These are phyloP conservation scores for Colletotrichum tabaci DNA, from an alignment of 2,329 filamentous ascomycete species.

Conservation along the genomic window DNA sequence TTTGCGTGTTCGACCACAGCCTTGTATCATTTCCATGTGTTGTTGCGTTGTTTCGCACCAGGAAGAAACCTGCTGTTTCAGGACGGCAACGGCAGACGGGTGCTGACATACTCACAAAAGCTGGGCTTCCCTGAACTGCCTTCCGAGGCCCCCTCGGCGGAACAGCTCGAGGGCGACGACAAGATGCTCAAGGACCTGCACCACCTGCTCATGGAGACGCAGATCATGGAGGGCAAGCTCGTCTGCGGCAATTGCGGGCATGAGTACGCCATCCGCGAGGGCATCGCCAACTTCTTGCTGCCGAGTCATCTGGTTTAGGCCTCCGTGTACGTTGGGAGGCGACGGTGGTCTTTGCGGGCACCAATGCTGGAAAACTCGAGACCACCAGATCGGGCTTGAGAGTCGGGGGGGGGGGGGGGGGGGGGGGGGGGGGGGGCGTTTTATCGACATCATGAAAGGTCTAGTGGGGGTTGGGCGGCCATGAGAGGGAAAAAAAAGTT, in stretches of 20 bases:
- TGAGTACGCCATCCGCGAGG: conserved; percentile 94
- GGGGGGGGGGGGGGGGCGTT: too few relatives aligned
- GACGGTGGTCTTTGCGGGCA: neutral
- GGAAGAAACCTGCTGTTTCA: neutral
- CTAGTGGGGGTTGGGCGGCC: conserved; percentile 25
- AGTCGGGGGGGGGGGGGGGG: neutral
- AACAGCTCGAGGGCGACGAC: conserved; percentile 75
- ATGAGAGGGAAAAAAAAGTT: conserved; percentile 26
- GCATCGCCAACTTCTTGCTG: conserved; percentile 95
- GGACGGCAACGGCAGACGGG: neutral
- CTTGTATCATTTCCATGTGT: neutral
- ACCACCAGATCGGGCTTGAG: neutral
- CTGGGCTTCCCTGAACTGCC: conserved; percentile 85
- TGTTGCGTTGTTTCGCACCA: neutral
- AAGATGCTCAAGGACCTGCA: conserved; percentile 85
- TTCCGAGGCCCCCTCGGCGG: conserved; percentile 72
- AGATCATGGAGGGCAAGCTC: conserved; percentile 89
- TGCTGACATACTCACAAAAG: conserved; percentile 59
- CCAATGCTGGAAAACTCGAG: neutral
- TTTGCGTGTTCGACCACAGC: neutral
- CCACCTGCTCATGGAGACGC: conserved; percentile 87
- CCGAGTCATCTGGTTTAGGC: conserved; percentile 87
- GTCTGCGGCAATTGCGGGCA: conserved; percentile 94
- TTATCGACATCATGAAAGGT: conserved; percentile 16
- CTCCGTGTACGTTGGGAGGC: too few relatives aligned